phyloP scores from a whole-genome alignment of 305 asterid genomes.

The Rubia occidens region DNA sequence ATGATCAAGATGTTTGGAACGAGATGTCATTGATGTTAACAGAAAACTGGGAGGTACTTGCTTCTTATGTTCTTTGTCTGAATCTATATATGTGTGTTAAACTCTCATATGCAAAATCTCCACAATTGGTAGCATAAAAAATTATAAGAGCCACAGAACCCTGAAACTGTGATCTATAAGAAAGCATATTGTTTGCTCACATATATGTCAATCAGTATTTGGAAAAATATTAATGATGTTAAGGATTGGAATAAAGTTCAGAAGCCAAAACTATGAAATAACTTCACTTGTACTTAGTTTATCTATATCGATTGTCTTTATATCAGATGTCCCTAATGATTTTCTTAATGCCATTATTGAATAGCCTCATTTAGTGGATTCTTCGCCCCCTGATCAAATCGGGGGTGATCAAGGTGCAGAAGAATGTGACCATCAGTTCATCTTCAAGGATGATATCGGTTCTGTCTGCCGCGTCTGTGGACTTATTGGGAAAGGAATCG shows the following conservation, averaged over 20 bases:
- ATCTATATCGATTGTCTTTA: background rate
- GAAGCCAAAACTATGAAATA: background rate
- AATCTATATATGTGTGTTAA: background rate
- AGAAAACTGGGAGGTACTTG: slow-evolving; percentile 59
- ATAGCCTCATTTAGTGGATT: slow-evolving; percentile 17
- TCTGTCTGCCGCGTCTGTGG: slow-evolving; percentile 30
- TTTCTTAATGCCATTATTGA: slow-evolving; percentile 1
- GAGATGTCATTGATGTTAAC: slow-evolving; percentile 52
- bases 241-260: slow-evolving; percentile 1
- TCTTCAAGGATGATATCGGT: slow-evolving; percentile 28
- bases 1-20: slow-evolving; percentile 65
- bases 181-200: background rate
- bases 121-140: background rate
- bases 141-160: background rate
- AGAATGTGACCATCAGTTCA: slow-evolving; percentile 26
- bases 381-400: slow-evolving; percentile 10
- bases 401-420: slow-evolving; percentile 9
- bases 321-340: background rate
- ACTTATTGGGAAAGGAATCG: slow-evolving; percentile 22
- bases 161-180: background rate
- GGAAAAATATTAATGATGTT: background rate
- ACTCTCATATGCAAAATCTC: background rate
- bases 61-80: background rate
- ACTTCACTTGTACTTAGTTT: background rate
- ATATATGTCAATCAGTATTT: background rate